Conservation (phyloP, 2,329 filamentous ascomycete genomes). For the Exophiala spinifera region DNA sequence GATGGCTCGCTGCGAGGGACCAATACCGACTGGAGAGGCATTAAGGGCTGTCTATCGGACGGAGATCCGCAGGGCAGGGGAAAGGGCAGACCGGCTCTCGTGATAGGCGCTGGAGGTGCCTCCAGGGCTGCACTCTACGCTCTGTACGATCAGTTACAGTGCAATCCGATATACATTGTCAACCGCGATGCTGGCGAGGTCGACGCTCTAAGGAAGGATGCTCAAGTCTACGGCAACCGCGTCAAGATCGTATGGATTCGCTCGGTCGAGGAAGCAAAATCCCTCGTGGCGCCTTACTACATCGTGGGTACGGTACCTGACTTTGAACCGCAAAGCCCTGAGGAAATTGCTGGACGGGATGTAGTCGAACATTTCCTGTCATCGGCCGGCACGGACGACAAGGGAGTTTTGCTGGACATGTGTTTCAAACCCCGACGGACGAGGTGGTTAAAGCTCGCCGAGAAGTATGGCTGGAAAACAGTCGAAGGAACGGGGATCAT, state of each 20-base stretch:
- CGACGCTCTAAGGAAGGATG: slow-evolving; percentile 30
- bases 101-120: slow-evolving; percentile 45
- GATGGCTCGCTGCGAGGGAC: slow-evolving; percentile 36
- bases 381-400: slow-evolving; percentile 16
- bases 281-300: slow-evolving; percentile 33
- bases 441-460: slow-evolving; percentile 37
- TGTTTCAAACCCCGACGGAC: slow-evolving; percentile 44
- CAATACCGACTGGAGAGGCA: slow-evolving; percentile 47
- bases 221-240: slow-evolving; percentile 10
- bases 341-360: slow-evolving; percentile 31
- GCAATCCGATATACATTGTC: slow-evolving; percentile 36
- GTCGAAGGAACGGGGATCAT: slow-evolving; percentile 44
- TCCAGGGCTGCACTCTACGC: slow-evolving; percentile 42
- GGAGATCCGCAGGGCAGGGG: slow-evolving; percentile 17
- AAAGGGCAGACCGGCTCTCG: slow-evolving; percentile 32
- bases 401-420: slow-evolving; percentile 42
- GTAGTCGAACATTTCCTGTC: slow-evolving; percentile 33
- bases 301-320: slow-evolving; percentile 42
- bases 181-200: slow-evolving; percentile 38
- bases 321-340: slow-evolving; percentile 33
- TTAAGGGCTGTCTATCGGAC: slow-evolving; percentile 37
- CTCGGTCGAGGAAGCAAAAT: slow-evolving; percentile 29
- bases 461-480: slow-evolving; percentile 35
- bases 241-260: slow-evolving; percentile 34
- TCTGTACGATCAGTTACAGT: slow-evolving; percentile 32